Evolutionary conservation across 1,139 yeast species (phyloP).

Genomic region (Hyphopichia wangnamkhiaoensis): DNA sequence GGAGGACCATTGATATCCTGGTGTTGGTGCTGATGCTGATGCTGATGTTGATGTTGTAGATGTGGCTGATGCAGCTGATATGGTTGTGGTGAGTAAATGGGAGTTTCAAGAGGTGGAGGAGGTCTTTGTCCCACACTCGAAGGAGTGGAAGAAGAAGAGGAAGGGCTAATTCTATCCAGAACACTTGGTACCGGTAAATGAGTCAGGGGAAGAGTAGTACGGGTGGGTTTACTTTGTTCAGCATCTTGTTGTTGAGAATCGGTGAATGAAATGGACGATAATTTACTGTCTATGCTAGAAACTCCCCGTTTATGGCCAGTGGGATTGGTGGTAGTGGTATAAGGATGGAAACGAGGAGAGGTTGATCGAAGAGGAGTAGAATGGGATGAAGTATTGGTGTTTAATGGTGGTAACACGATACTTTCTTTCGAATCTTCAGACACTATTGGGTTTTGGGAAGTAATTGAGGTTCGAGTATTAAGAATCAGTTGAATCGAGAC

Average conservation of each 20-base stretch:
- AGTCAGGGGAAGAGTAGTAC: background rate
- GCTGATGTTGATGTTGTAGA: background rate
- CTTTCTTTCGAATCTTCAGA: background rate
- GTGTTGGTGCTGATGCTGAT: background rate
- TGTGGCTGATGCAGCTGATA: background rate
- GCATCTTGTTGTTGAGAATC: background rate
- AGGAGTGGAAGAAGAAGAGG: background rate
- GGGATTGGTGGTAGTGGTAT: background rate
- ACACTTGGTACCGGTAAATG: background rate
- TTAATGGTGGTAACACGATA: constrained; percentile 1
- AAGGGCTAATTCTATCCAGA: background rate
- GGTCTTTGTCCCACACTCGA: background rate
- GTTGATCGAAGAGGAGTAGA: background rate
- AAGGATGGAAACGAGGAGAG: background rate
- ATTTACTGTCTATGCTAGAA: constrained; percentile 2
- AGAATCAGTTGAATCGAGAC: constrained; percentile 14
- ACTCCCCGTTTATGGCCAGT: background rate
- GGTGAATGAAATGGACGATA: constrained; percentile 3
- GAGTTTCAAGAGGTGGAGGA: background rate
- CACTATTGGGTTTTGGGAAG: background rate
- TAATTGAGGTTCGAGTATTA: constrained; percentile 6
- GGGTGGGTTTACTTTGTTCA: background rate
- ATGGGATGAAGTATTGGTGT: background rate
- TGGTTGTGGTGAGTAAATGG: background rate
- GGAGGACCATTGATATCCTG: too few relatives aligned